Evolutionary conservation across 169 alveolate genomes (phyloP).

Genomic region (Cryptosporidium sp.): DNA sequence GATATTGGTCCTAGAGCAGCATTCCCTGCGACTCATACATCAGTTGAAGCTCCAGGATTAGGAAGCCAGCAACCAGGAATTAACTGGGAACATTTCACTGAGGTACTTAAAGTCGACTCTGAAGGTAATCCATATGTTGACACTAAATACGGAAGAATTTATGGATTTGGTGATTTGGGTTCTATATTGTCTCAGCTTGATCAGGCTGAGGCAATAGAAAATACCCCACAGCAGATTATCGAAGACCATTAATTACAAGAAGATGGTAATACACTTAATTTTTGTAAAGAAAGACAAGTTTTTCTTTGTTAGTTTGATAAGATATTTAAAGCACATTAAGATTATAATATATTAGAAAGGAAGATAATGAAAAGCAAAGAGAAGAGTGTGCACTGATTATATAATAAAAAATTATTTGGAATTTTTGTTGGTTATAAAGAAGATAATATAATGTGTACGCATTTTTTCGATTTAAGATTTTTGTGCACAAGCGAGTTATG

Average conservation of each 20-base stretch:
- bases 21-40: conserved; percentile 70
- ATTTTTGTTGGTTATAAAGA: background rate
- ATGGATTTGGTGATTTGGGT: conserved; percentile 51
- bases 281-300: too few species aligned
- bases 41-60: conserved; percentile 37
- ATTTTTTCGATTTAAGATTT: background rate
- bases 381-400: background rate
- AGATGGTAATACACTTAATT: too few species aligned
- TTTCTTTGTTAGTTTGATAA: too few species aligned
- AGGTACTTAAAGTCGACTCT: conserved; percentile 29
- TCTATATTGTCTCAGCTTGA: conserved; percentile 39
- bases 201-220: conserved; percentile 31
- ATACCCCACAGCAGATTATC: background rate
- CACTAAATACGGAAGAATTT: conserved; percentile 33
- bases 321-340: too few species aligned
- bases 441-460: background rate
- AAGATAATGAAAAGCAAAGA: too few species aligned
- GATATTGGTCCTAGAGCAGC: conserved; percentile 57
- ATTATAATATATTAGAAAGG: too few species aligned
- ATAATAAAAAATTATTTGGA: background rate
- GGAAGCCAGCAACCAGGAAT: background rate
- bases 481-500: background rate
- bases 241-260: background rate
- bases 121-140: conserved; percentile 64
- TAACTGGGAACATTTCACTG: conserved; percentile 48